Base-by-base conservation (phyloP, 2,329 filamentous ascomycete genomes). In the Thermochaetoides dissita region DNA sequence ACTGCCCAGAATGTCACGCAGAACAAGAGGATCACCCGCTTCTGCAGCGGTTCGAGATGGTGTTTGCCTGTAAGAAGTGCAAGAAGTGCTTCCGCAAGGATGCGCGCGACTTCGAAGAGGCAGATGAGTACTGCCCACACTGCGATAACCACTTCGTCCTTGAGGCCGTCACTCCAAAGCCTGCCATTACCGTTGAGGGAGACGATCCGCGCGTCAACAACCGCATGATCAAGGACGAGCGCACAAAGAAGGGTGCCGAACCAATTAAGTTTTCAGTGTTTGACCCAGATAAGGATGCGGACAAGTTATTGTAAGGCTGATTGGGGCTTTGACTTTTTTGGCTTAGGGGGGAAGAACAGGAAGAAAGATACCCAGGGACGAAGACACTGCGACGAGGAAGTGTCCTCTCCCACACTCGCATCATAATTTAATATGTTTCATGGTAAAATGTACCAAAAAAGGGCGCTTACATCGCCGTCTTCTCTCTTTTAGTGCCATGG, bases 141-240 rank as follows among this genome's bases (percentile, higher is more conserved):
- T 98, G 91, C 69, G 91, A 98, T 60, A 98, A 98, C 66, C 93
- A 98, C 64, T 98, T 88, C 58, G 83, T 98, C 34, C 71, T 98
- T 49, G 88, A 96, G 5, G 93, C 91, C 40, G 64, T 82, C 53
- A 84, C 81, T 5, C 85, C 91, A 17, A 84, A 93, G 63, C 75
- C 88, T 8, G 74, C 82, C 32, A 65, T 98, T 40, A 77, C 88
- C 51, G 74, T 98, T 40, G 91, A 98, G 67, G 84, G 89, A 47
- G 89, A 93, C 49, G 93, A 98, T 64, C 79, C 80, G 3, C 72
- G 91, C 46, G 73, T 88, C 53, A 85, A 98, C 63, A 76, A 75
- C 55, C 76, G 83, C 66, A 95, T 98, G 85, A 69, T 98, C 53
- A 93, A 81, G 66, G 91, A 98, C 59, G 87, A 95, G 28, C 73